phyloP scores from a whole-genome alignment of 2,329 filamentous ascomycete species.

The Canariomyces notabilis region DNA sequence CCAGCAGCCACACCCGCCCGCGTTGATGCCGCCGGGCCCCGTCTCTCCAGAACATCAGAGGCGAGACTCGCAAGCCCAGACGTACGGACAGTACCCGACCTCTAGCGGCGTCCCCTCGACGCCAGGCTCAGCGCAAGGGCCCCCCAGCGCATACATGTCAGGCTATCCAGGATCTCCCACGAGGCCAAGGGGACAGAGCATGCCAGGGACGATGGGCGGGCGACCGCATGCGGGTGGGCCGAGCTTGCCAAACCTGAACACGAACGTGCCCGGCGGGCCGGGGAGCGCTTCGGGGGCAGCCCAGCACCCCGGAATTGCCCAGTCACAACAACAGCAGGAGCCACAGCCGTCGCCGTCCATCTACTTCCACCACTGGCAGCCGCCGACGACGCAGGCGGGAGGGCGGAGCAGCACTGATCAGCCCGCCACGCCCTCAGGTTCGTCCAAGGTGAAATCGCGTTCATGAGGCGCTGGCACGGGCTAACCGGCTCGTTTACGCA shows the following conservation, averaged over 20 bases:
- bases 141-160: constrained; percentile 37
- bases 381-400: constrained; percentile 62
- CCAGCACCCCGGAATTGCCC: constrained; percentile 47
- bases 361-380: constrained; percentile 92
- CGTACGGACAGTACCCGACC: constrained; percentile 39
- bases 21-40: constrained; percentile 45
- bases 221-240: constrained; percentile 34
- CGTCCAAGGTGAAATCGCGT: constrained; percentile 51
- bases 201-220: constrained; percentile 36
- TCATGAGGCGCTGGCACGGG: constrained; percentile 40
- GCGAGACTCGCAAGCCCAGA: constrained; percentile 45
- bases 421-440: constrained; percentile 70
- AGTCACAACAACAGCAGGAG: constrained; percentile 52
- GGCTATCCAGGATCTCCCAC: constrained; percentile 46
- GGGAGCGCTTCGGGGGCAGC: constrained; percentile 37
- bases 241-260: constrained; percentile 42
- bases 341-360: constrained; percentile 66
- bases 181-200: constrained; percentile 46
- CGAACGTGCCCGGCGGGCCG: constrained; percentile 38
- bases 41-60: constrained; percentile 51
- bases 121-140: constrained; percentile 37
- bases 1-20: constrained; percentile 45
- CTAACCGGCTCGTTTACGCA: constrained; percentile 45
- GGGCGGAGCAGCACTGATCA: constrained; percentile 54
- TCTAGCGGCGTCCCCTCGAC: constrained; percentile 39